phyloP scores from a whole-genome alignment of 1,284 basidiomycete genomes.

The Cryptococcus sp. region DNA sequence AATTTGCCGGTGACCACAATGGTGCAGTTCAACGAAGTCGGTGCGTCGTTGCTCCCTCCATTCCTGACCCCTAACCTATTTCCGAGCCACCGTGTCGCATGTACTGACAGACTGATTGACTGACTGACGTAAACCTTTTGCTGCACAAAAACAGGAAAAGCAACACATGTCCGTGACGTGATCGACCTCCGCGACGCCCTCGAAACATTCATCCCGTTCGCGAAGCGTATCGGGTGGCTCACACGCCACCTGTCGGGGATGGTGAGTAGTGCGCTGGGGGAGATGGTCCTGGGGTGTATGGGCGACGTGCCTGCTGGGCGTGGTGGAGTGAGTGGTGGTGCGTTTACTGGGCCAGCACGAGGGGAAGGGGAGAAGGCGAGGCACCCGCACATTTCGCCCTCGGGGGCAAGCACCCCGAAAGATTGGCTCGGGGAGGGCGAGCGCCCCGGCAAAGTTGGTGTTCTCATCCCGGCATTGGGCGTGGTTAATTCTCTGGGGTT shows the following conservation, averaged over 20 bases:
- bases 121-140: not conserved
- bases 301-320: constrained; percentile 4
- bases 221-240: constrained; percentile 37
- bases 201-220: constrained; percentile 47
- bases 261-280: constrained; percentile 29
- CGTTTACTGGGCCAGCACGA: too few species aligned
- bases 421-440: too few species aligned
- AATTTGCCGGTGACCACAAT: constrained; percentile 43
- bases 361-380: not conserved
- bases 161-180: constrained; percentile 43
- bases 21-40: constrained; percentile 49
- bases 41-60: constrained; percentile 13
- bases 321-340: not conserved
- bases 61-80: not conserved
- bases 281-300: constrained; percentile 17
- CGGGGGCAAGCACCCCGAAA: too few species aligned
- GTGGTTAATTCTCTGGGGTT: constrained; percentile 21
- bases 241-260: constrained; percentile 33
- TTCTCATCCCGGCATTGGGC: not conserved
- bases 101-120: too few species aligned
- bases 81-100: not conserved
- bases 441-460: too few species aligned
- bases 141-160: constrained; percentile 30
- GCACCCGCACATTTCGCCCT: too few species aligned
- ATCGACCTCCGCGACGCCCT: constrained; percentile 45